Evolutionary conservation across 2,329 filamentous ascomycete species (phyloP), one percentile per base, ranked within the genome.

Genomic region (Botrytis hyacinthi): DNA sequence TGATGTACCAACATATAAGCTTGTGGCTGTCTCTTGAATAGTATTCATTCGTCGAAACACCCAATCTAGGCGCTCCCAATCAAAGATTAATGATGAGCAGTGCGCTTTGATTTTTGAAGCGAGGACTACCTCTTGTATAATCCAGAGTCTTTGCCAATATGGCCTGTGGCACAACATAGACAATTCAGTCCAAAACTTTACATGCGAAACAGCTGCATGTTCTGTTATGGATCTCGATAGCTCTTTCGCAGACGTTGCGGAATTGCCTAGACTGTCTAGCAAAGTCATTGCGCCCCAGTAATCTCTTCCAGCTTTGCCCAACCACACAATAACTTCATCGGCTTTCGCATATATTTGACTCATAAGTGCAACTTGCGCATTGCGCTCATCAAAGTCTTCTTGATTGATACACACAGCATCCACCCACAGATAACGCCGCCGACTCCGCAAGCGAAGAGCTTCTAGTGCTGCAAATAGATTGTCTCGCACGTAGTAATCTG

Each of bases 351-450:
- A 73, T 14, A 73, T 73, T 42, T 70, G 46, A 51, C 65, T 62
- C 71, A 70, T 73, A 20, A 70, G 44, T 54, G 71, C 54, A 20
- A 70, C 66, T 63, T 73, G 66, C 44, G 35, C 59, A 61, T 73
- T 73, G 42, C 66, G 66, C 44, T 73, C 71, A 63, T 70, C 57
- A 20, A 70, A 73, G n/a, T 70, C 46, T 46, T 32, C 66, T 37
- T 73, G 71, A 63, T 73, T 73, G 35, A 73, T 73, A 42, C 71
- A 73, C 18, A 73, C 26, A 26, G 71, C 66, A 46, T 73, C 65
- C 26, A 70, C 66, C 71, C 66, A 73, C 62, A 73, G 12, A 44
- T 70, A 48, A 37, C 65, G 71, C 16, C 44, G n/a, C 7, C 71
- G 65, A 70, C 54, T 37, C 18, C 66, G 54, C 3, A 70, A 22